Conservation (phyloP, 768 basidiomycete genomes). For the Rhizopogon sp. region DNA sequence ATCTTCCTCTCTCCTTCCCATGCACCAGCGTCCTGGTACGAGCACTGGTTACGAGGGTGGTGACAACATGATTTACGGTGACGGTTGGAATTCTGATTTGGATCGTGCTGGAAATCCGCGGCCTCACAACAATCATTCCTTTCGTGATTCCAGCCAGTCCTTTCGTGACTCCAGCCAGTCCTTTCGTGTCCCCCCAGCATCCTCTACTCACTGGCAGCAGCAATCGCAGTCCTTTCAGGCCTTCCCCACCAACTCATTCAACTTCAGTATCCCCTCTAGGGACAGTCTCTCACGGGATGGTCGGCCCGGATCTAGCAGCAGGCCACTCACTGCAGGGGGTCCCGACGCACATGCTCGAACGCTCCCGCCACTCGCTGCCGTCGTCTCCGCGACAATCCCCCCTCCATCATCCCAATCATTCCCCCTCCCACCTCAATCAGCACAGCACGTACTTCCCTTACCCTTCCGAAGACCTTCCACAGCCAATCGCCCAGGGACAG, state of each 20-base stretch:
- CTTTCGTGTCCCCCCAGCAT: conserved; percentile 63
- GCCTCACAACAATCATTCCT: conserved; percentile 53
- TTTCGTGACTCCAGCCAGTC: conserved; percentile 79
- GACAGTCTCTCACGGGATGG: conserved; percentile 29
- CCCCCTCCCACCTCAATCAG: conserved; percentile 37
- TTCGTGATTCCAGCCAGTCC: conserved; percentile 78
- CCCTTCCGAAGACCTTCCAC: conserved; percentile 53
- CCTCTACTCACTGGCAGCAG: conserved; percentile 34
- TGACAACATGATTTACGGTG: conserved; percentile 21
- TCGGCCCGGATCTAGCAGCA: conserved; percentile 46
- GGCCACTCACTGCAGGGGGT: conserved; percentile 50
- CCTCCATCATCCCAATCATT: conserved; percentile 35
- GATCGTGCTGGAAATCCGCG: conserved; percentile 33
- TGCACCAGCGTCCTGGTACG: conserved; percentile 62
- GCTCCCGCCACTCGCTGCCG: conserved; percentile 70
- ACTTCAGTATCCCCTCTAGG: conserved; percentile 34
- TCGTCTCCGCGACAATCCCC: conserved; percentile 71
- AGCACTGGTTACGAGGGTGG: conserved; percentile 67
- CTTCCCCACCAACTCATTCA: conserved; percentile 44
- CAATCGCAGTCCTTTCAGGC: conserved; percentile 69
- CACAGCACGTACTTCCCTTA: conserved; percentile 52
- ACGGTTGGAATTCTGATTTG: conserved; percentile 34
- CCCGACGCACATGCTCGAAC: conserved; percentile 40
- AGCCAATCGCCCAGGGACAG: conserved; percentile 63
- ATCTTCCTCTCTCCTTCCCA: conserved; percentile 19